phyloP scores from a whole-genome alignment of 306 rosid species.

The Parietaria judaica region DNA sequence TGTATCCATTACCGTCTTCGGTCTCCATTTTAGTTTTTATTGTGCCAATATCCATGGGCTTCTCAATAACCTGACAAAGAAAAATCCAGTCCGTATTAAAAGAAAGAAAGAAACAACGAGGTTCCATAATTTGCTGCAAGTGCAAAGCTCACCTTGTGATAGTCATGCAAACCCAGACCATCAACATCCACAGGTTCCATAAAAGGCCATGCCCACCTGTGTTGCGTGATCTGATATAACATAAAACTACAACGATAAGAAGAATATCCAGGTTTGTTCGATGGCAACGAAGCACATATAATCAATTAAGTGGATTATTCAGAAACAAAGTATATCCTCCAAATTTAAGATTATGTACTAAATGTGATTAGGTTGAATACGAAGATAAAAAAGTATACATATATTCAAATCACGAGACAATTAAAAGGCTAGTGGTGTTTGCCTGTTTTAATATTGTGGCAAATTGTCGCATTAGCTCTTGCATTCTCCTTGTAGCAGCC shows the following conservation, averaged over 20 bases:
- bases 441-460: conserved; percentile 76
- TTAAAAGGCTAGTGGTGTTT: background rate
- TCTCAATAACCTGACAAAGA: conserved; percentile 70
- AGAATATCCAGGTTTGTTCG: too few relatives aligned
- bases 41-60: conserved; percentile 94
- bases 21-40: conserved; percentile 76
- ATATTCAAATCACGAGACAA: background rate
- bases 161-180: conserved; percentile 72
- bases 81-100: conserved; percentile 13
- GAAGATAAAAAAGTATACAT: too few relatives aligned
- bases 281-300: too few relatives aligned
- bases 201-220: conserved; percentile 95
- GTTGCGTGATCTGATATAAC: conserved; percentile 59
- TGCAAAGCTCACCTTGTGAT: conserved; percentile 38
- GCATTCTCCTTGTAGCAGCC: conserved; percentile 79
- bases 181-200: conserved; percentile 79
- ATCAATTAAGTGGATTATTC: too few relatives aligned
- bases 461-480: conserved; percentile 69
- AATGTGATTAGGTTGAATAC: too few relatives aligned
- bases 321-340: too few relatives aligned
- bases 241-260: background rate
- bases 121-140: background rate
- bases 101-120: background rate
- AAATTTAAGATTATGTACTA: too few relatives aligned
- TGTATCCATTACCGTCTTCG: conserved; percentile 70